A percentile compares a stretch with the other conserved stretches of the same genome.
phyloP scores from a whole-genome alignment of 495 filamentous ascomycete genomes.

The Penicillium waksmanii region DNA sequence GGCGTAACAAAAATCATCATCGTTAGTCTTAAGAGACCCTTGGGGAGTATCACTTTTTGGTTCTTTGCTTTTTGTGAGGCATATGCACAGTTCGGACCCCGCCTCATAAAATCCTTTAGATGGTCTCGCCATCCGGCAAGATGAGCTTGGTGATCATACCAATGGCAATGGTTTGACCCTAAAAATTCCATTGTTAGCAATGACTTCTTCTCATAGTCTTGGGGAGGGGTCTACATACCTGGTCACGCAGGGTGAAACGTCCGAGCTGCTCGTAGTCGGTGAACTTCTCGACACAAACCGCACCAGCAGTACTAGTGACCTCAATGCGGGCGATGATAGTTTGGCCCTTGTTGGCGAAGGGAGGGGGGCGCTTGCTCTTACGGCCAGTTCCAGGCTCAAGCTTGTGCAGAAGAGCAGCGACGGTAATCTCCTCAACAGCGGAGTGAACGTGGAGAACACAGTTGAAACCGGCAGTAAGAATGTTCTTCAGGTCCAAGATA shows the following conservation, averaged over 20 bases:
- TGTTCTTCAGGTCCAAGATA: slow-evolving; percentile 92
- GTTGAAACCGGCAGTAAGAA: slow-evolving; percentile 88
- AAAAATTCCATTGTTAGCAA: slow-evolving; percentile 21
- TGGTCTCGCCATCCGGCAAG: slow-evolving; percentile 41
- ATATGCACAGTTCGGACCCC: slow-evolving; percentile 13
- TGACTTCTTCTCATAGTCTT: slow-evolving; percentile 13
- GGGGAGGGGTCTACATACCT: slow-evolving; percentile 57
- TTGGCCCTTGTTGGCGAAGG: slow-evolving; percentile 89
- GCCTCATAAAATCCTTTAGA: slow-evolving; percentile 24
- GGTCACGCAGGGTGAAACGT: slow-evolving; percentile 92
- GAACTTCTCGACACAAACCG: slow-evolving; percentile 90
- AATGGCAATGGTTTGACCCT: slow-evolving; percentile 97
- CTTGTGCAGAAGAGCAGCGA: slow-evolving; percentile 85
- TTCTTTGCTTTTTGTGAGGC: slow-evolving; percentile 15
- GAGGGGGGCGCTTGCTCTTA: slow-evolving; percentile 88
- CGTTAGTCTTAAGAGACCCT: slow-evolving; percentile 38
- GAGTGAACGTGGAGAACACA: slow-evolving; percentile 89
- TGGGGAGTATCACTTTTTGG: slow-evolving; percentile 28
- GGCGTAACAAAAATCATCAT: slow-evolving; percentile 44
- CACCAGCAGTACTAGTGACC: slow-evolving; percentile 79
- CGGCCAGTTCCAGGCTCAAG: slow-evolving; percentile 94
- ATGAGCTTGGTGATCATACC: slow-evolving; percentile 93
- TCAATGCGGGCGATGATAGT: slow-evolving; percentile 92
- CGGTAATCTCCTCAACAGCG: slow-evolving; percentile 94
- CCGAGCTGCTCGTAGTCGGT: slow-evolving; percentile 94